Evolutionary conservation across 176 grass and related monocot species (phyloP).

Genomic region (Zea luxurians): DNA sequence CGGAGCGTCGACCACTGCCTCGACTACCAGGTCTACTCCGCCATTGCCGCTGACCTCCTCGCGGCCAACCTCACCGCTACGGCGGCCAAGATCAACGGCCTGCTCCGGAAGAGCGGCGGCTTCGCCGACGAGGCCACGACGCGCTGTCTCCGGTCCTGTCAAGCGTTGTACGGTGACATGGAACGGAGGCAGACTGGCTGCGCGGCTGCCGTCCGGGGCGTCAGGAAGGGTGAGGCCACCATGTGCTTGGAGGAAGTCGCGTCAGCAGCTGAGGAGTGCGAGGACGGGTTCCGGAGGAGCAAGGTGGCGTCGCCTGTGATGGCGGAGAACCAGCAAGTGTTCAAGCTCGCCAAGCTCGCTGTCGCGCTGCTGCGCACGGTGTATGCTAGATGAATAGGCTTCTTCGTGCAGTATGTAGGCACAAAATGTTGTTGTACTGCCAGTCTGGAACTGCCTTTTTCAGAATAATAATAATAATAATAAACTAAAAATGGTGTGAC

Average conservation of each 20-base stretch:
- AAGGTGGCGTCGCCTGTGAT: constrained; percentile 1
- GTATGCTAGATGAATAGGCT: neutral
- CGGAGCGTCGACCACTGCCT: neutral
- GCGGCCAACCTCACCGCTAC: constrained; percentile 38
- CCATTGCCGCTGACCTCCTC: constrained; percentile 19
- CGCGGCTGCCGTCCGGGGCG: neutral
- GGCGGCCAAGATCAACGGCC: constrained; percentile 27
- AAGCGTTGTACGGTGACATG: constrained; percentile 4
- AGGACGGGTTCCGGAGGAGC: constrained; percentile 12
- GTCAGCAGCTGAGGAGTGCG: neutral
- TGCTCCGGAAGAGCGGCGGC: neutral
- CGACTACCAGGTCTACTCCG: neutral
- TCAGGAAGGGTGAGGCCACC: neutral
- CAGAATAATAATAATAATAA: neutral
- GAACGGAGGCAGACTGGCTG: neutral
- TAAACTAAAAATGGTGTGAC: neutral
- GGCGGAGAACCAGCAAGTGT: constrained; percentile 4
- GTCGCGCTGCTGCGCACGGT: constrained; percentile 15
- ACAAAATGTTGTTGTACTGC: neutral
- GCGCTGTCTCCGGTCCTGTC: constrained; percentile 25
- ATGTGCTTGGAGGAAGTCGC: constrained; percentile 11
- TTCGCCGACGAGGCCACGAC: neutral
- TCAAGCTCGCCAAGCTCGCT: constrained; percentile 40
- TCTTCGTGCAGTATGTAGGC: neutral
- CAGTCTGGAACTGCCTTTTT: neutral